Base-by-base conservation (phyloP, 2,329 filamentous ascomycete species). In the Ascochyta rabiei region DNA sequence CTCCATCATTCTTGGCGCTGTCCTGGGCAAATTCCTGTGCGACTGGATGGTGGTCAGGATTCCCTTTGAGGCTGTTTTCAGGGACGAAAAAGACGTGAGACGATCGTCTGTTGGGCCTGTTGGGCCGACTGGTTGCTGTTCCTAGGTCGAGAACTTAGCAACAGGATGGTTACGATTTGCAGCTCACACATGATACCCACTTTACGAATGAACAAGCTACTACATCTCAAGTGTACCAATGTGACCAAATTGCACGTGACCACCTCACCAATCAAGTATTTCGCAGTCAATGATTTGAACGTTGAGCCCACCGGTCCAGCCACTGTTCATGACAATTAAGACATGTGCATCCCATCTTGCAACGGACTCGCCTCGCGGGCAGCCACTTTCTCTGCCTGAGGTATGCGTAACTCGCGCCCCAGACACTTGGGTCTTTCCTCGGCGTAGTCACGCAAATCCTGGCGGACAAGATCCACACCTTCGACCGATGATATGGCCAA, bases 1-100 rank as follows among this genome's bases (percentile, higher is more conserved):
- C 55, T 90, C 86, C 63, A 91, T 95, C 71, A 84, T 93, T 59
- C 83, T 93, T 50, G 91, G 91, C 1, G 85, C 88, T 0, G 91
- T 85, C 60, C 52, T 93, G 5, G 91, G 90, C 15, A 81, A 83
- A 12, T 90, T 92, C 60, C 68, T 90, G 55, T 93, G 91, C 70
- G 84, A 86, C 26, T 93, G 89, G 88, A 65, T 72, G 65, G 69
- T 72, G 6, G 68, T 72, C 45, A 52, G 66, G 24, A 63, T 72
- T 33, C 67, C 68, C 1, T 70, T 65, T 18, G 60, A 56, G 13
- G 54, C 41, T 10, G 39, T 55, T 2, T 56, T 51, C 33, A 43
- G 43, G 9, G 63, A 60, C n/a, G 65, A 68, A 24, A 70, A 70
- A 50, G 66, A 71, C 10, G 59, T 64, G 23, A 38, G 63, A 10